Conservation (phyloP, 352 stramenopile genomes). For the Elongisporangium anandrum region DNA sequence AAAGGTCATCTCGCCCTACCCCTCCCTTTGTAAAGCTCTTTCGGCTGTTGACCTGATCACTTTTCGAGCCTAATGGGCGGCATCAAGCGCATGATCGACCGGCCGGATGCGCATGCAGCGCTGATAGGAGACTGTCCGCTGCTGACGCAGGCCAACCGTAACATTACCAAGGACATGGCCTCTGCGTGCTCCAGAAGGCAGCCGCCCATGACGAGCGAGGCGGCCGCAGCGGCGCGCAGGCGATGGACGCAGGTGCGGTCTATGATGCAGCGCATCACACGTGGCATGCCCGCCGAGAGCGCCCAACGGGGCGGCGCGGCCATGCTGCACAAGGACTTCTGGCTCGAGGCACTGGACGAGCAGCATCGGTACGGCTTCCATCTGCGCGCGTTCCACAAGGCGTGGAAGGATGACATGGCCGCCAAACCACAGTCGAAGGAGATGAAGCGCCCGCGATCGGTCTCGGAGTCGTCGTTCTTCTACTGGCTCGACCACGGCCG, state of each 20-base stretch:
- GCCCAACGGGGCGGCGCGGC: constrained; percentile 1
- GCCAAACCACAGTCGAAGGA: neutral
- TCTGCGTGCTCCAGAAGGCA: neutral
- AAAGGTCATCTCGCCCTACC: neutral
- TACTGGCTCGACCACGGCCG: constrained; percentile 63
- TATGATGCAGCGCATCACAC: neutral
- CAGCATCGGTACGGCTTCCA: constrained; percentile 74
- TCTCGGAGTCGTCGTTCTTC: constrained; percentile 47
- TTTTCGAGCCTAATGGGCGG: neutral
- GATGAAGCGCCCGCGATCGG: neutral
- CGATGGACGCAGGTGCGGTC: neutral
- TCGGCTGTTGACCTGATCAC: neutral
- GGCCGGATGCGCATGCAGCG: neutral
- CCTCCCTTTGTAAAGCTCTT: neutral
- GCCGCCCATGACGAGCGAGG: neutral
- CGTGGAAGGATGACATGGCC: constrained; percentile 49
- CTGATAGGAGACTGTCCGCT: neutral
- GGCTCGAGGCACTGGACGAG: constrained; percentile 66
- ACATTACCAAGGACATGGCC: neutral
- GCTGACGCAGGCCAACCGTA: neutral
- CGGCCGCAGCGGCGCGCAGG: neutral
- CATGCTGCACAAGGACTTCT: constrained; percentile 70
- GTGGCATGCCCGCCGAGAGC: neutral
- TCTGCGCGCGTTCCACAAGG: constrained; percentile 58
- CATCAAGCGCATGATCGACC: neutral